phyloP scores from a whole-genome alignment of 306 rosid genomes.

The Hippophae rhamnoides region DNA sequence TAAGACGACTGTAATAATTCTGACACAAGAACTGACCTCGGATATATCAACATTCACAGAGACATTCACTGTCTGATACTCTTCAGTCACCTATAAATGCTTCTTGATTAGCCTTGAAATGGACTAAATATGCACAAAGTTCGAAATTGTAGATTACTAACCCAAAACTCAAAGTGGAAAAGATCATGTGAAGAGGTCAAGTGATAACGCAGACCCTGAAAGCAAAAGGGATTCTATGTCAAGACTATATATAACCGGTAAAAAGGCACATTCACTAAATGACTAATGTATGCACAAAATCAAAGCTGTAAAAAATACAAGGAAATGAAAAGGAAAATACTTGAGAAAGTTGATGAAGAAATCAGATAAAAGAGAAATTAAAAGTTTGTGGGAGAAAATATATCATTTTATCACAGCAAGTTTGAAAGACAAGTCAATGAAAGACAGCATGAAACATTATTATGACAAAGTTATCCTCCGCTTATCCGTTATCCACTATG shows the following conservation, averaged over 20 bases:
- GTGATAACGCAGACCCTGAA: constrained; percentile 95
- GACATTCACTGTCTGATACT: constrained; percentile 92
- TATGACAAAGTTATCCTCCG: not conserved
- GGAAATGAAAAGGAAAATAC: not conserved
- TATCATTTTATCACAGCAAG: not conserved
- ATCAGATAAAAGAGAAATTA: no score
- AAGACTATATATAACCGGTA: constrained; percentile 1
- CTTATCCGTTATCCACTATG: not conserved
- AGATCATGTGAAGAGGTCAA: constrained; percentile 84
- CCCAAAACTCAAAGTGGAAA: constrained; percentile 97
- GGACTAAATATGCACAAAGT: constrained; percentile 21
- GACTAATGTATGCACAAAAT: not conserved
- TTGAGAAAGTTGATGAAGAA: not conserved
- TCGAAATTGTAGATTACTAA: constrained; percentile 32
- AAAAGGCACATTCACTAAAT: not conserved
- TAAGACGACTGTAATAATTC: constrained; percentile 11
- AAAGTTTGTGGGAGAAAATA: no score
- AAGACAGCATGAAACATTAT: not conserved
- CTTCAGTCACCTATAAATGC: constrained; percentile 70
- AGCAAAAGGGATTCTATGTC: constrained; percentile 15
- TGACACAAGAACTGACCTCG: constrained; percentile 58
- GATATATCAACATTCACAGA: constrained; percentile 62
- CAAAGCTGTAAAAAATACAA: not conserved
- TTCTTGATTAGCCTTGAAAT: constrained; percentile 27
- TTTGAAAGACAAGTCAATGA: not conserved